phyloP scores from a whole-genome alignment of 371 early-diverging fungal species.

The Funneliformis caledonium region DNA sequence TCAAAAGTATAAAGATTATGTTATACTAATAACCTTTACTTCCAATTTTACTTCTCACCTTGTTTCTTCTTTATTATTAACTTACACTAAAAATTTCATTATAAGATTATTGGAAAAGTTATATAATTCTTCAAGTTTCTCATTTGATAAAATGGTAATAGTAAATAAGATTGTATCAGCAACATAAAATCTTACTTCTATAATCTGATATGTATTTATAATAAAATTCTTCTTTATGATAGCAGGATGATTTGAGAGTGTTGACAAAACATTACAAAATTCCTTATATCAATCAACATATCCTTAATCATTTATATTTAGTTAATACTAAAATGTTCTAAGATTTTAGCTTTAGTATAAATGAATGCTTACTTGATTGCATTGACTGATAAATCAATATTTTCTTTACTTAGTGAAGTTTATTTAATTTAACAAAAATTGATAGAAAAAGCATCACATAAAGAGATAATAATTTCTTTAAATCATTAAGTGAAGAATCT shows the following conservation, averaged over 20 bases:
- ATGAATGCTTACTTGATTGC: slow-evolving; percentile 83
- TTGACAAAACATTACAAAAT: slow-evolving; percentile 72
- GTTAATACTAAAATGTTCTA: slow-evolving; percentile 94
- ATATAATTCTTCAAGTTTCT: slow-evolving; percentile 68
- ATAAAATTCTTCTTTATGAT: slow-evolving; percentile 96
- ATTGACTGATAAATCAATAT: slow-evolving; percentile 80
- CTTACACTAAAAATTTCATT: slow-evolving; percentile 98
- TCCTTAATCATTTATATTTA: slow-evolving; percentile 97
- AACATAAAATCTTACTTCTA: slow-evolving; percentile 88
- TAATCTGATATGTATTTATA: slow-evolving; percentile 92
- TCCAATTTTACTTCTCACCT: slow-evolving; percentile 78
- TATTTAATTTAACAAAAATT: slow-evolving; percentile 94
- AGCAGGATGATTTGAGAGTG: slow-evolving; percentile 80
- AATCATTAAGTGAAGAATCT: slow-evolving; percentile 71
- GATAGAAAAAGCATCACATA: slow-evolving; percentile 78
- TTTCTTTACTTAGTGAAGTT: slow-evolving; percentile 95
- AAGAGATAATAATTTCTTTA: slow-evolving; percentile 71
- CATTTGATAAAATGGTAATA: slow-evolving; percentile 87
- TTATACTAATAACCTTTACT: slow-evolving; percentile 91
- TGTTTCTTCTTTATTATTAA: slow-evolving; percentile 92
- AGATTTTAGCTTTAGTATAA: slow-evolving; percentile 89
- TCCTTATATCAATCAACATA: slow-evolving; percentile 83
- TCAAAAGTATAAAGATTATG: slow-evolving; percentile 94
- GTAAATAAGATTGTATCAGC: slow-evolving; percentile 95
- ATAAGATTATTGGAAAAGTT: slow-evolving; percentile 74